A percentile compares a stretch with the other conserved stretches of the same genome.
phyloP scores from a whole-genome alignment of 257 asterid species.

The Rhazya stricta region DNA sequence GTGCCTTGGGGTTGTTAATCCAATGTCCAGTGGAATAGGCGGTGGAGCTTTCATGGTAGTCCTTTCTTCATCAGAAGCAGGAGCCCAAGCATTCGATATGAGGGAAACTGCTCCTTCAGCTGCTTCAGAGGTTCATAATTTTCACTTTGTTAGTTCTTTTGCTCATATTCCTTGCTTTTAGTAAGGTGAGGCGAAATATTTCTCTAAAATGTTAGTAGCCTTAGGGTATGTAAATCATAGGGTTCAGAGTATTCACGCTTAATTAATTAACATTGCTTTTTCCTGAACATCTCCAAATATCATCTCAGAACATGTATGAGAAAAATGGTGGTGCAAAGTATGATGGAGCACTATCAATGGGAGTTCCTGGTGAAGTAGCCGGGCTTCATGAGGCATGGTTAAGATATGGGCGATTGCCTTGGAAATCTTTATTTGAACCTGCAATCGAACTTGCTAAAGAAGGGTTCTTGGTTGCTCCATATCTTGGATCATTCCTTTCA shows the following conservation, averaged over 20 bases:
- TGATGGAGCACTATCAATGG: conserved; percentile 68
- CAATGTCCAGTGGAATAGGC: conserved; percentile 74
- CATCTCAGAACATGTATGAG: conserved; percentile 70
- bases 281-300: conserved; percentile 5
- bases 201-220: too few species aligned
- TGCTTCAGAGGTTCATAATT: conserved; percentile 55
- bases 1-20: conserved; percentile 79
- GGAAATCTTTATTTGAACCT: conserved; percentile 63
- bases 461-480: conserved; percentile 70
- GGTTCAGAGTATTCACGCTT: neutral
- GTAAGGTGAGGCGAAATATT: too few species aligned
- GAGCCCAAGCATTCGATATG: conserved; percentile 62
- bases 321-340: conserved; percentile 38
- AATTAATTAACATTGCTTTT: neutral
- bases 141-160: neutral
- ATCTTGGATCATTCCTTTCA: conserved; percentile 39
- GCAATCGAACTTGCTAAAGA: conserved; percentile 70
- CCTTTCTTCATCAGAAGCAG: conserved; percentile 40
- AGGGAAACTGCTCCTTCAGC: conserved; percentile 90
- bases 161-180: neutral
- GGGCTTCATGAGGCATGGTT: conserved; percentile 83
- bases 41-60: conserved; percentile 91
- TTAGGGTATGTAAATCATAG: neutral
- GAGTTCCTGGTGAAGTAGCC: conserved; percentile 88
- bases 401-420: conserved; percentile 65